Base-by-base conservation (phyloP, 2,329 filamentous ascomycete genomes). In the Chaetomium sp. region DNA sequence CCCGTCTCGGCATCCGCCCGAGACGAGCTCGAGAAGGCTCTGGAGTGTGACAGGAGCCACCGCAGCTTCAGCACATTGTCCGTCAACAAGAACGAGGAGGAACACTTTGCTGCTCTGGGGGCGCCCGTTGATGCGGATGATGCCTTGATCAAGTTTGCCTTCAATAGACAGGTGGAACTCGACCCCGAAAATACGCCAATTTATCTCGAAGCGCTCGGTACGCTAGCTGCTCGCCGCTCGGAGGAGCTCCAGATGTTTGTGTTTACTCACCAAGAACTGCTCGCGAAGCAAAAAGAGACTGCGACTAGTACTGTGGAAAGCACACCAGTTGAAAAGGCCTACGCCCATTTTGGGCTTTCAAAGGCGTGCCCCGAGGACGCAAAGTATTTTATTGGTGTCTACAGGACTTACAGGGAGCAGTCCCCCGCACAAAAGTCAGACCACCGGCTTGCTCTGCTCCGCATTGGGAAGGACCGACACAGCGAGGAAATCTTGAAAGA, bases 361-460 rank as follows among this genome's bases (percentile, higher is more conserved):
- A 38, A 55, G 50, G 37, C 57, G 32, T 44, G 45, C 34, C 35
- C 59, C 45, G 55, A 57, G 27, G 44, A 55, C 0, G 56, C 64
- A 14, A 47, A 51, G 6, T 61, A 63, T 33, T 52, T 68, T 9
- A 58, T 68, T 3, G 34, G 53, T 9, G 61, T 63, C 9, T 69
- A 66, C 52, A 48, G 50, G 27, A 60, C 59, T 4, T 62, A 61
- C 32, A 57, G 57, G 19, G 60, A 61, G 3, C 56, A 64, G 36
- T 66, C 63, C 7, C 64, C 66, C 2, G 64, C 61, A 1, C 67
- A 69, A 27, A 62, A 56, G 9, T 54, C 61, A 4, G 53, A 55
- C 7, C 65, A 66, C 43, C 65, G 68, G 5, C 61, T 65, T 7
- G 62, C 65, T 40, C 58, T 70, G 33, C 61, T 65, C 6, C 51